Conservation (phyloP, 257 asterid genomes). For the Ilex aquifolium region DNA sequence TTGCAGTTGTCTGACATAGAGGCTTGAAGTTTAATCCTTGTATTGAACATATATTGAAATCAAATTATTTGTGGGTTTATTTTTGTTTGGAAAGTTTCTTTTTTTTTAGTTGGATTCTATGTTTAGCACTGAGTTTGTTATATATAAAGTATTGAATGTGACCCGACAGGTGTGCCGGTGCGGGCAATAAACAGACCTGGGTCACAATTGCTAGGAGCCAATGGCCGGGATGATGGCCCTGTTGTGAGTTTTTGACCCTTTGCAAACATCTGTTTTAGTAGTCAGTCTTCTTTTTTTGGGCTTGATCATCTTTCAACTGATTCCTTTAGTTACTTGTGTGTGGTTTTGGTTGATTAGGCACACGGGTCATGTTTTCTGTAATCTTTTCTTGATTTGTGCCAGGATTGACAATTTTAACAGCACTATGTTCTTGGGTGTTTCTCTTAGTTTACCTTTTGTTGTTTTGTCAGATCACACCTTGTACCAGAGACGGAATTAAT, state of each 20-base stretch:
- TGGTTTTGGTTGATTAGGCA: background rate
- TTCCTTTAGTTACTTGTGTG: too few species aligned
- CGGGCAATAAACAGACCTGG: constrained; percentile 92
- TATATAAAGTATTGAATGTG: constrained; percentile 7
- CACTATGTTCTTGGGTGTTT: background rate
- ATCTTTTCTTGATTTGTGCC: background rate
- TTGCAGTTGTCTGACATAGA: too few species aligned
- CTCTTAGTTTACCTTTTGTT: constrained; percentile 22
- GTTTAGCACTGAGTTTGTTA: too few species aligned
- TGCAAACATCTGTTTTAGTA: background rate
- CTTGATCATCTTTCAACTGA: too few species aligned
- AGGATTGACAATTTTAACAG: background rate
- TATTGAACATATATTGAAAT: too few species aligned
- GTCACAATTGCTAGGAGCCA: constrained; percentile 79
- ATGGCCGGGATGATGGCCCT: constrained; percentile 98
- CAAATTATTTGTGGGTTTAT: too few species aligned
- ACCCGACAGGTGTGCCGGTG: constrained; percentile 65
- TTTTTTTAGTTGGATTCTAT: background rate
- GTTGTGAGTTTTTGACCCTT: constrained; percentile 52
- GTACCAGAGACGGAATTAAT: constrained; percentile 91
- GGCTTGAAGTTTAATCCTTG: too few species aligned
- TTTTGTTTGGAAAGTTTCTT: background rate
- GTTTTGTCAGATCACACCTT: constrained; percentile 73
- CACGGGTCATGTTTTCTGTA: too few species aligned
- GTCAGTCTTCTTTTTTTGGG: too few species aligned